A percentile compares a stretch with the other conserved stretches of the same genome.
These are phyloP conservation scores for Terfezia boudieri DNA, from an alignment of 495 filamentous ascomycete genomes.

Conservation along the genomic window DNA sequence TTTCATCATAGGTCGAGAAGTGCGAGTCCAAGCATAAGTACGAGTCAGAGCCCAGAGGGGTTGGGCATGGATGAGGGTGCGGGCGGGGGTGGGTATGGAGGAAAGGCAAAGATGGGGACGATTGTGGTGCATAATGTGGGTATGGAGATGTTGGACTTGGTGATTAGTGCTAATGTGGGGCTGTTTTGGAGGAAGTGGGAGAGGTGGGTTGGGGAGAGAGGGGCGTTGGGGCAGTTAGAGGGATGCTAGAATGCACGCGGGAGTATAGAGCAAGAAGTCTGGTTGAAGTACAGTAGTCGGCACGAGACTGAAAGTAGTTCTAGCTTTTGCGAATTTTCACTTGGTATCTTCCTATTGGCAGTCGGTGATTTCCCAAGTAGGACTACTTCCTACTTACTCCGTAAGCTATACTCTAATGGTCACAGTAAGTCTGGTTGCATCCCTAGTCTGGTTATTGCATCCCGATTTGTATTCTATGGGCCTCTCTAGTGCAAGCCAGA, in stretches of 20 bases:
- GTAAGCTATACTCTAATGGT: too few species aligned
- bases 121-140: slow-evolving; percentile 78
- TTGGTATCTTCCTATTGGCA: too few species aligned
- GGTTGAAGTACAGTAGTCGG: too few species aligned
- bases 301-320: too few species aligned
- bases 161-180: slow-evolving; percentile 74
- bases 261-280: neutral
- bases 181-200: slow-evolving; percentile 90
- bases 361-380: too few species aligned
- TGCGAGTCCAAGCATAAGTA: neutral
- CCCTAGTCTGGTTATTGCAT: too few species aligned
- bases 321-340: too few species aligned
- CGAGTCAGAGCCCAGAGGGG: too few species aligned
- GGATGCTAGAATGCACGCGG: neutral
- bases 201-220: slow-evolving; percentile 19
- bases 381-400: too few species aligned
- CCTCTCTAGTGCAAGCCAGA: too few species aligned
- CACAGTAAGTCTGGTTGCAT: too few species aligned
- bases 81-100: neutral
- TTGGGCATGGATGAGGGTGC: slow-evolving; percentile 3
- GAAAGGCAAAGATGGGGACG: slow-evolving; percentile 75
- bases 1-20: slow-evolving; percentile 3
- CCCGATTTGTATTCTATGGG: too few species aligned
- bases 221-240: slow-evolving; percentile 4
- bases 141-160: slow-evolving; percentile 81